A percentile compares a stretch with the other conserved stretches of the same genome.
These are phyloP conservation scores for Plenodomus biglobosus DNA, from an alignment of 2,329 filamentous ascomycete genomes.

Conservation along the genomic window DNA sequence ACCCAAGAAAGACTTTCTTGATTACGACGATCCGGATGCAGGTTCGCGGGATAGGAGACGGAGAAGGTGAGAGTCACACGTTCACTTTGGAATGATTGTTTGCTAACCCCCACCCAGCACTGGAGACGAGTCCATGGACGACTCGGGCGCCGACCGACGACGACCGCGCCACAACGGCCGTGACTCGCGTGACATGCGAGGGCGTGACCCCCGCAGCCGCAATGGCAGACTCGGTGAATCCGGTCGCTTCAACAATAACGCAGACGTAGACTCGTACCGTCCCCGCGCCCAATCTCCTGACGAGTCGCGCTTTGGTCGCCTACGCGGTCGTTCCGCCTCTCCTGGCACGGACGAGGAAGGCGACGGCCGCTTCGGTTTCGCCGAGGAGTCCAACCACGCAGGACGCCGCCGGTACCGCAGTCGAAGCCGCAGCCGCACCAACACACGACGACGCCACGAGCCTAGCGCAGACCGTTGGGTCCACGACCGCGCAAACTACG, in stretches of 20 bases:
- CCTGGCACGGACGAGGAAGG: constrained; percentile 52
- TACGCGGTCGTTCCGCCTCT: constrained; percentile 63
- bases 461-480: constrained; percentile 34
- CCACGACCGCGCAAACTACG: constrained; percentile 34
- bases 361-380: constrained; percentile 53
- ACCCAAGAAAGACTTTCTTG: constrained; percentile 28
- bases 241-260: constrained; percentile 22
- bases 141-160: constrained; percentile 46
- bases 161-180: constrained; percentile 27
- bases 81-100: not conserved
- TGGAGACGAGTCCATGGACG: constrained; percentile 80
- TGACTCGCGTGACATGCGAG: constrained; percentile 18
- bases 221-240: constrained; percentile 13
- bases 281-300: constrained; percentile 28
- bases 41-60: constrained; percentile 23
- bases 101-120: constrained; percentile 36
- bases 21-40: constrained; percentile 34
- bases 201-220: constrained; percentile 17
- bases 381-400: constrained; percentile 51
- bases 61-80: constrained; percentile 19
- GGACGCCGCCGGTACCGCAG: constrained; percentile 49
- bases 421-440: constrained; percentile 37
- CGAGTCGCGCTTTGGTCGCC: constrained; percentile 49
- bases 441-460: constrained; percentile 23
- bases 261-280: constrained; percentile 38